Base-by-base conservation (phyloP, 169 alveolate species). In the Cryptosporidium parvum region DNA sequence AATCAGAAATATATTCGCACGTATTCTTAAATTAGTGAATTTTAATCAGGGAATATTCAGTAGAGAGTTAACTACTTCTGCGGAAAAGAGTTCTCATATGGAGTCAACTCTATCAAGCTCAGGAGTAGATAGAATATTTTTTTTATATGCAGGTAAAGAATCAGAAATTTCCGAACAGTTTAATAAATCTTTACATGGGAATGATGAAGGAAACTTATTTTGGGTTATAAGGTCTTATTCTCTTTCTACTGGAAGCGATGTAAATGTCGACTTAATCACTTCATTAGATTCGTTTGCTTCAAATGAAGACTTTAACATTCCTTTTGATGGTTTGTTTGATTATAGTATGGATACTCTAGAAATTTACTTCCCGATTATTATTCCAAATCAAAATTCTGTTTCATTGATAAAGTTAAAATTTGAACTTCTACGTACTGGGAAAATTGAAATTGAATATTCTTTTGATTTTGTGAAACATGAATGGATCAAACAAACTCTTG, bases 141-240 rank as follows among this genome's bases (percentile, higher is more conserved):
- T 80, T 21, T 23, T 80, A 44, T 80, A 80, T 42, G 56, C 89
- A 44, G 89, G 89, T 14, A 62, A 61, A 31, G 53, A 80, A 62
- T 23, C 56, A 18, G 69, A 80, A 51, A 45, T 80, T 45, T 48
- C 56, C 7, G 45, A 80, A 23, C 89, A 80, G 45, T 80, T 62
- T 42, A 18, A 5, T 29, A 62, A 80, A 31, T 37, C 89, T 61
- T 16, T 80, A 39, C 44, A 62, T 44, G 89, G 89, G 23, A 16
- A 23, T 10, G 75, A 59, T 80, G 51, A 62, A 23, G 89, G 89
- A 18, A 59, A 65, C 21, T 42, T 80, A 26, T 80, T 80, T 48
- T 80, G 89, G 89, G 68, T 39, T 6, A 44, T 80, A 26, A 80
- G 31, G 18, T 80, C 75, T 16, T 59, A 65, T 37, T 62, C 80